Evolutionary conservation across 2,329 filamentous ascomycete species (phyloP), one percentile per base, ranked within the genome.

Genomic region (Alternaria conjuncta): DNA sequence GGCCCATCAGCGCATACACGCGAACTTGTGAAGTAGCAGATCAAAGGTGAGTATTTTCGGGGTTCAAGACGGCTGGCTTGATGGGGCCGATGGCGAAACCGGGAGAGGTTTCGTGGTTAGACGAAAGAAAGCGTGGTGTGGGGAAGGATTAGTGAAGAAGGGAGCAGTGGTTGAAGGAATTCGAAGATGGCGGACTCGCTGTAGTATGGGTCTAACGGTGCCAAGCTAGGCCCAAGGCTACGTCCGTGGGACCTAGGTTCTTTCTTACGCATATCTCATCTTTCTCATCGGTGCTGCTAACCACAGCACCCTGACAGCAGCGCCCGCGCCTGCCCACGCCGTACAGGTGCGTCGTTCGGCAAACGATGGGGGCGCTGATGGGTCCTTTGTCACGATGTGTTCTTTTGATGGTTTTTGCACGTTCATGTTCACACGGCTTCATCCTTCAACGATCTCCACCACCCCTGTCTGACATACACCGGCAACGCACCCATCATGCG

Each of bases 1-100:
- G 66, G 71, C 69, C 70, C 63, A 69, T 75, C 66, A 70, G 76
- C 75, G 76, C 72, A 78, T 74, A 71, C 72, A 78, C 65, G 63
- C 70, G 66, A 69, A 73, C 73, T 62, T 66, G 64, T 57, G 56
- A 67, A 60, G 68, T 44, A 63, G 66, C 60, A 57, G 58, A 66
- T 61, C 45, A 63, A 66, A 69, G 64, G 67, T 50, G 50, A 61
- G 53, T 61, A 61, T 60, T 68, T 60, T 55, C 51, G 44, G 43
- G 56, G 50, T 51, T 59, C 50, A 32, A 49, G 54, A 57, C 58
- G 30, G 51, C 49, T 47, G 28, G 56, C 36, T 57, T 63, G 65
- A 68, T 71, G 69, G 63, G 65, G 61, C 65, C 53, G 71, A 71
- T 71, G 67, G 64, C 60, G 64, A 67, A 64, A 59, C 43, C 55